Conservation (phyloP, 2,329 filamentous ascomycete species). For the Ceratocystis variospora region DNA sequence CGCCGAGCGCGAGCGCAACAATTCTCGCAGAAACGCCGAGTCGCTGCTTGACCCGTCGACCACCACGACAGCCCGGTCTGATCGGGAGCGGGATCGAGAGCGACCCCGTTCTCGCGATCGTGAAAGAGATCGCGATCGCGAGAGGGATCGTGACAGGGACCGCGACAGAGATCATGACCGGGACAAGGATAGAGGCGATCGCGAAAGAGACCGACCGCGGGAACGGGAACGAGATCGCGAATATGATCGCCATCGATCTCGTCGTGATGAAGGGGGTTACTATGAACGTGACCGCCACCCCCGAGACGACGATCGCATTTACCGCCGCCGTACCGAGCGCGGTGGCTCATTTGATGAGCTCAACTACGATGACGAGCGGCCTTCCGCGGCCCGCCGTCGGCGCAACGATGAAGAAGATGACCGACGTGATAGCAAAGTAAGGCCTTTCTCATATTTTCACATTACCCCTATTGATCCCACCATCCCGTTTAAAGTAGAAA, state of each 20-base stretch:
- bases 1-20: constrained; percentile 85
- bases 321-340: constrained; percentile 66
- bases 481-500: neutral
- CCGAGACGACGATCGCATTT: constrained; percentile 74
- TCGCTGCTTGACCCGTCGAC: constrained; percentile 14
- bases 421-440: constrained; percentile 53
- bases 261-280: constrained; percentile 45
- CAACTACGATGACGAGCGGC: constrained; percentile 69
- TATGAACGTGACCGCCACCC: constrained; percentile 81
- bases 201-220: constrained; percentile 33
- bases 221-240: constrained; percentile 27
- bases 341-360: constrained; percentile 72
- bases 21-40: constrained; percentile 28
- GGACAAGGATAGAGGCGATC: constrained; percentile 49
- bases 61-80: constrained; percentile 28
- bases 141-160: constrained; percentile 48
- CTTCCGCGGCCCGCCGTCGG: constrained; percentile 49
- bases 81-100: constrained; percentile 24
- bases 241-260: constrained; percentile 36
- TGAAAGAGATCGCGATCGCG: constrained; percentile 29
- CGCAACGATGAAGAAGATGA: constrained; percentile 68
- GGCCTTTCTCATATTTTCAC: constrained; percentile 16
- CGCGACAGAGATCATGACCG: constrained; percentile 32
- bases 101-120: constrained; percentile 22
- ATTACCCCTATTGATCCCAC: neutral